Evolutionary conservation across 2,329 filamentous ascomycete genomes (phyloP), one percentile per base, ranked within the genome.

Genomic region (Setomelanomma holmii): DNA sequence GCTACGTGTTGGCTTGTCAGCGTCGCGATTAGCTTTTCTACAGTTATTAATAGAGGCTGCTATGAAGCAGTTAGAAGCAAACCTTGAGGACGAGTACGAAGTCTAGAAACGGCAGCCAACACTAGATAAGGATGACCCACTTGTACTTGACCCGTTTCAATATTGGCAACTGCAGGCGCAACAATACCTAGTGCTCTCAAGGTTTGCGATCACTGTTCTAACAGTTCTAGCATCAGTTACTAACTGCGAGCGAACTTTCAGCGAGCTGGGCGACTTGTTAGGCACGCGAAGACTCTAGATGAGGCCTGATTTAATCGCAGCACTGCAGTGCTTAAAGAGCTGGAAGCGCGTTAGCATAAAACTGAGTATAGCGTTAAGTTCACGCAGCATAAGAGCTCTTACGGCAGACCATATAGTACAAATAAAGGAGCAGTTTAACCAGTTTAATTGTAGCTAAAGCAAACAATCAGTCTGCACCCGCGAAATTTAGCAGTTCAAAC

Each of bases 221-320:
- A 39, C 36, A 22, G 40, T 48, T 16, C 45, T 23, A 27, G 45
- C 22, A 3, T 20, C 36, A 20, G 27, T 36, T n/a, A 21, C 36
- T 16, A 23, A 48, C n/a, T 48, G 45, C 22, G 16, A 48, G 45
- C 27, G 45, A 10, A 40, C 45, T 3, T 48, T 48, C n/a, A 48
- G 45, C 23, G 35, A 48, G 36, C 35, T 40, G n/a, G 36, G 45
- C 11, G 24, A n/a, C n/a, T n/a, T n/a, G n/a, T n/a, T n/a, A n/a
- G n/a, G n/a, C n/a, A n/a, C n/a, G n/a, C n/a, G n/a, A 40, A 7
- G 22, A 14, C 36, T 48, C 4, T 16, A 36, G 4, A 48, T 48
- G 17, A 53, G 49, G 43, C 41, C 41, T 6, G 16, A 45, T 19
- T 23, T 36, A n/a, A 5, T 38, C 22, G 14, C 16, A 10, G 30